These are phyloP conservation scores for Pisolithus orientalis DNA, from an alignment of 768 basidiomycete species.

Conservation along the genomic window DNA sequence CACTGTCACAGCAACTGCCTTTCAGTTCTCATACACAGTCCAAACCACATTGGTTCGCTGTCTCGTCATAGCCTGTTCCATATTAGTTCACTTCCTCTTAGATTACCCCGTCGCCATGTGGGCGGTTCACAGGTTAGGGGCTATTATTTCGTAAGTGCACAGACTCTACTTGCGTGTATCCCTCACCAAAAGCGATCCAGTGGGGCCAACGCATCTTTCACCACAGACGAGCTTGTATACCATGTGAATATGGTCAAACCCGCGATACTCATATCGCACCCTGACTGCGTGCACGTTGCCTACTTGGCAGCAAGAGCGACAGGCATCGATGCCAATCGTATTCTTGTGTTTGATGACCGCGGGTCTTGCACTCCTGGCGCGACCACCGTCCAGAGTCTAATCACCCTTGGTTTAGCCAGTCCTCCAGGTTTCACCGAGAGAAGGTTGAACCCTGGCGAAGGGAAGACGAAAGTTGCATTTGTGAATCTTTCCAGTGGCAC, in stretches of 20 bases:
- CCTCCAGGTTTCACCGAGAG: constrained; percentile 39
- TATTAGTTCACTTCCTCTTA: constrained; percentile 16
- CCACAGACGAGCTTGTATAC: constrained; percentile 24
- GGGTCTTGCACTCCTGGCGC: constrained; percentile 1
- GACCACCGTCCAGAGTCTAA: constrained; percentile 40
- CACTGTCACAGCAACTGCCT: constrained; percentile 2
- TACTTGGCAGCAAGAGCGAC: constrained; percentile 23
- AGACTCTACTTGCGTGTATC: not conserved
- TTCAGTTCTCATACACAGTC: constrained; percentile 56
- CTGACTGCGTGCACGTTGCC: constrained; percentile 21
- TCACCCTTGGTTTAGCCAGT: constrained; percentile 36
- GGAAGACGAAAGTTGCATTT: constrained; percentile 56
- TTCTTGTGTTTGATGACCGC: constrained; percentile 21
- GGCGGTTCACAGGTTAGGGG: constrained; percentile 56
- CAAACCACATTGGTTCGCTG: constrained; percentile 53
- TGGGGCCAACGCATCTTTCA: constrained; percentile 32
- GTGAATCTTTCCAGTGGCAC: constrained; percentile 73
- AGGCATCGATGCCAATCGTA: constrained; percentile 24
- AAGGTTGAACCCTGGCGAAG: constrained; percentile 49
- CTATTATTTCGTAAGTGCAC: constrained; percentile 47
- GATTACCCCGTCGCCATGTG: constrained; percentile 53
- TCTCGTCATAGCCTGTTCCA: not conserved
- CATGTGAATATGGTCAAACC: constrained; percentile 25
- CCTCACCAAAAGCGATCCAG: constrained; percentile 10
- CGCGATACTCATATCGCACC: constrained; percentile 25